These are phyloP conservation scores for Cicer pinnatifidum DNA, from an alignment of 306 rosid species.

Conservation along the genomic window DNA sequence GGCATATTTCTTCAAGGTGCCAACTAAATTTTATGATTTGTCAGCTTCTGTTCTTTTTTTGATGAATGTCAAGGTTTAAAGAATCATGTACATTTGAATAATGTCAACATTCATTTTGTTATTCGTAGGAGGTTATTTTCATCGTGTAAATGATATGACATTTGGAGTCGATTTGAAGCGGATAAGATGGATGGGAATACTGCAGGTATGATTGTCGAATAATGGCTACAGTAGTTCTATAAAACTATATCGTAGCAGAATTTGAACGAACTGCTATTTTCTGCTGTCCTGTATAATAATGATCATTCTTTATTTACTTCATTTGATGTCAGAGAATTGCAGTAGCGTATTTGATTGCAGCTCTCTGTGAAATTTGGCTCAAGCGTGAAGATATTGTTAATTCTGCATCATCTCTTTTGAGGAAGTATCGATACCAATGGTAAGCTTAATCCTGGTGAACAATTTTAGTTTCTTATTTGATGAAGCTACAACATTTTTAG, in stretches of 20 bases:
- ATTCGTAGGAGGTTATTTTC: slow-evolving; percentile 83
- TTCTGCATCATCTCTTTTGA: slow-evolving; percentile 67
- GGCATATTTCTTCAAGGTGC: slow-evolving; percentile 95
- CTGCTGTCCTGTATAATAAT: not conserved
- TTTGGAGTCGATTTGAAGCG: slow-evolving; percentile 82
- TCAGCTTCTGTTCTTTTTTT: slow-evolving; percentile 21
- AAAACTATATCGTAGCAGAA: no score
- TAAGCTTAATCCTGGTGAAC: slow-evolving; percentile 47
- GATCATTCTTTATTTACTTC: slow-evolving; percentile 7
- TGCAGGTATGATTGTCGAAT: slow-evolving; percentile 61
- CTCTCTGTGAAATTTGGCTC: slow-evolving; percentile 94
- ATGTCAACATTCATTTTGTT: slow-evolving; percentile 6
- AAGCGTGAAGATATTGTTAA: slow-evolving; percentile 61
- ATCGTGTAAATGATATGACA: slow-evolving; percentile 71
- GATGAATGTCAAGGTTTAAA: not conserved
- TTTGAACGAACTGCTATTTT: no score
- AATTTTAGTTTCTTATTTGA: slow-evolving; percentile 12
- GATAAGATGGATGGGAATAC: slow-evolving; percentile 85
- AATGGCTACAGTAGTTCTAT: no score
- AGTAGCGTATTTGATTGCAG: slow-evolving; percentile 73
- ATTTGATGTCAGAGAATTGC: slow-evolving; percentile 74
- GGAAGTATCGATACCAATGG: slow-evolving; percentile 78
- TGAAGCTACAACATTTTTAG: not conserved
- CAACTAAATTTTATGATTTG: slow-evolving; percentile 36
- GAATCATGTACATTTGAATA: not conserved